These are phyloP conservation scores for Lactarius evosmus DNA, from an alignment of 768 basidiomycete species.

Conservation along the genomic window DNA sequence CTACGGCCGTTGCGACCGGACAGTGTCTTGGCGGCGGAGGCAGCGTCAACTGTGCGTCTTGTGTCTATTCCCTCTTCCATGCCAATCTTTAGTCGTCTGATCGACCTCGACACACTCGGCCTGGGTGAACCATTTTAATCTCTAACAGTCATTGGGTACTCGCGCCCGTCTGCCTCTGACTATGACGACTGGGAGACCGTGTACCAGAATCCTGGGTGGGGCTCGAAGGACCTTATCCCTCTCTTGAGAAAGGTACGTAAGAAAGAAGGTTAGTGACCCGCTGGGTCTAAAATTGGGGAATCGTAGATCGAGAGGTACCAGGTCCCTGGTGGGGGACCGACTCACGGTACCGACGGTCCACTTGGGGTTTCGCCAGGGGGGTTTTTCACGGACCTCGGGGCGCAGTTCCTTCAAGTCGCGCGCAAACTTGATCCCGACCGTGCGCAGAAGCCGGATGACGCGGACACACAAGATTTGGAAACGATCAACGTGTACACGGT, in stretches of 20 bases:
- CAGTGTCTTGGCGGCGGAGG: conserved; percentile 62
- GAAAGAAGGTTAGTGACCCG: not conserved
- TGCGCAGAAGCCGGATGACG: conserved; percentile 17
- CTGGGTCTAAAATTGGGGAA: not conserved
- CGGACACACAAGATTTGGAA: conserved; percentile 30
- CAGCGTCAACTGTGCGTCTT: conserved; percentile 47
- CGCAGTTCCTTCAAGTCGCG: conserved; percentile 34
- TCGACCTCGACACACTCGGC: not conserved
- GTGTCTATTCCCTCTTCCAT: not conserved
- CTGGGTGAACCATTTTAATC: too few species aligned
- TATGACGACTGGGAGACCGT: conserved; percentile 59
- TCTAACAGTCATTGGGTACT: conserved; percentile 42
- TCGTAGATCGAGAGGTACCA: conserved; percentile 42
- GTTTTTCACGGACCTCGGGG: conserved; percentile 27
- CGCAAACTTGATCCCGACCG: conserved; percentile 29
- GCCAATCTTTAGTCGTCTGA: not conserved
- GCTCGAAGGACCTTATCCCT: conserved; percentile 54
- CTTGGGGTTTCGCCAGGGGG: conserved; percentile 38
- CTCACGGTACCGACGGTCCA: conserved; percentile 49
- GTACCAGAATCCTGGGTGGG: conserved; percentile 58
- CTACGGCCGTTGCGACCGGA: conserved; percentile 43
- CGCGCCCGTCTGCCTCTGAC: conserved; percentile 57
- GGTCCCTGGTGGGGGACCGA: conserved; percentile 30
- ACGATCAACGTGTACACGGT: conserved; percentile 33
- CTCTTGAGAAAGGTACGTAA: conserved; percentile 51